Base-by-base conservation (phyloP, 1,139 yeast species). In the Chernovozyma sophiae-reginae region DNA sequence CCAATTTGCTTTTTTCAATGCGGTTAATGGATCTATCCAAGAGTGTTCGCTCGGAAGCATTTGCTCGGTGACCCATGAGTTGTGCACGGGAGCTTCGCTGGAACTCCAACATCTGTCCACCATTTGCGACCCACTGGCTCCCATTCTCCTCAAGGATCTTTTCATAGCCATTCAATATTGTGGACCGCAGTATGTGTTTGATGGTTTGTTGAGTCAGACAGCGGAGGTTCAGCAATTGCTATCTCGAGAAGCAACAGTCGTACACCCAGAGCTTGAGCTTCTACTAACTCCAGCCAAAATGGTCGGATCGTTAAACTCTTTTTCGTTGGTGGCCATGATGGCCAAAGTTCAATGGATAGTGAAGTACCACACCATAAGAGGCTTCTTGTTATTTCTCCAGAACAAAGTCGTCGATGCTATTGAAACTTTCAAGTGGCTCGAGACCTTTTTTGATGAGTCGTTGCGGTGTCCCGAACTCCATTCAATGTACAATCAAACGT, bases 181-280 rank as follows among this genome's bases (percentile, higher is more conserved):
- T 35, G 52, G 52, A 0, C 67, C 67, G 1, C 34, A 44, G 4
- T 52, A 54, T 33, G 38, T 55, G 3, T 62, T 47, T 36, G 39
- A 44, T 4, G 44, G 44, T 3, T 20, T 58, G 0, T 15, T 42
- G 4, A 36, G 12, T 20, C 23, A 10, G 6, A 7, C 23, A 10
- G 6, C 23, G 6, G 8, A 7, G 10, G 10, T 20, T 20, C 8
- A 20, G 8, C 8, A 20, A 7, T 7, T 20, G 23, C 10, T 20
- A 20, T 7, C 6, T 7, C 8, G 8, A 20, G 23, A 20, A 10
- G 23, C 8, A 7, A 10, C 23, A 7, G 23, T 7, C 6, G 6
- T 20, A 10, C 10, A 20, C 10, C 23, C 23, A 20, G 23, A 20
- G 10, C 10, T 20, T 10, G 10, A 20, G 6, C 6, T 20, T 6